phyloP scores from a whole-genome alignment of 768 basidiomycete species.

The Lentinula lateritia region DNA sequence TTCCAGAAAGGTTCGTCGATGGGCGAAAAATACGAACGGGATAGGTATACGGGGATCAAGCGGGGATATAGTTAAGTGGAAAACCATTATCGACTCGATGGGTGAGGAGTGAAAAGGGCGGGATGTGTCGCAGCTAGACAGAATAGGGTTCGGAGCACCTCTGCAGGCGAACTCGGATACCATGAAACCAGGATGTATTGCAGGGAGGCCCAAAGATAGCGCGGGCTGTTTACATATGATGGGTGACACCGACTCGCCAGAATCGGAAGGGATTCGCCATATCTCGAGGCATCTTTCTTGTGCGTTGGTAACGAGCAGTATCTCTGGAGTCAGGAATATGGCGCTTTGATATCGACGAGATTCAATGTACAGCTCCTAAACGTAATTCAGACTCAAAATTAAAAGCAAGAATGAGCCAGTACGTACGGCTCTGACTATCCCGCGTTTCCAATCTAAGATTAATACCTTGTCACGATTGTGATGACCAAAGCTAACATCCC shows the following conservation, averaged over 20 bases:
- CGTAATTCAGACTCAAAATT: neutral
- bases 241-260: neutral
- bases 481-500: neutral
- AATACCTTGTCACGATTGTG: neutral
- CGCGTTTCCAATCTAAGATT: slow-evolving; percentile 3
- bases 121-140: neutral
- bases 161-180: slow-evolving; percentile 5
- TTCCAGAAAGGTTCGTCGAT: neutral
- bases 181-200: neutral
- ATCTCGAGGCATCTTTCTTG: slow-evolving; percentile 24
- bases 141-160: neutral
- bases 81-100: slow-evolving; percentile 1
- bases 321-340: slow-evolving; percentile 26
- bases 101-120: slow-evolving; percentile 5
- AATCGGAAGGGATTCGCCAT: slow-evolving; percentile 21
- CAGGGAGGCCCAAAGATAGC: neutral
- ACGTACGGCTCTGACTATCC: slow-evolving; percentile 4
- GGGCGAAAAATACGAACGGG: slow-evolving; percentile 6
- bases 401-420: neutral
- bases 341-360: slow-evolving; percentile 7
- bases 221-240: neutral
- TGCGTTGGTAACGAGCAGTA: slow-evolving; percentile 30
- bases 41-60: neutral
- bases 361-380: neutral
- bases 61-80: slow-evolving; percentile 4